These are phyloP conservation scores for Choricystis sp. DNA, from an alignment of 139 green algal species.

Conservation along the genomic window DNA sequence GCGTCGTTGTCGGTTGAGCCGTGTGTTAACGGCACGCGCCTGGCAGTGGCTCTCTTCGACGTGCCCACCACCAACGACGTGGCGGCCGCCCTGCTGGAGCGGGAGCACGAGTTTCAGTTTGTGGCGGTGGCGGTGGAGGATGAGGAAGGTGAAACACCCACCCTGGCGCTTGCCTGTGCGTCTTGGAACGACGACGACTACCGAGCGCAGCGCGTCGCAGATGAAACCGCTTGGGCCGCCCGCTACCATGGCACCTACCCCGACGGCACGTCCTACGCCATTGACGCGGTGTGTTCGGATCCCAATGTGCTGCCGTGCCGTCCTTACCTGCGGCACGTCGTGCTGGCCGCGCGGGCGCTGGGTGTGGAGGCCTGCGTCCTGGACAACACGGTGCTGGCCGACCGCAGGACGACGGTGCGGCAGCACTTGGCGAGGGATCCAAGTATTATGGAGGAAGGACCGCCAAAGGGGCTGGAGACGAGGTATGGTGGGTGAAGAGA, in stretches of 20 bases:
- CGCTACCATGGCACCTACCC: slow-evolving; percentile 24
- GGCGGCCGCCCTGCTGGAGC: slow-evolving; percentile 52
- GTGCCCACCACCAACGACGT: slow-evolving; percentile 20
- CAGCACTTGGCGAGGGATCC: slow-evolving; percentile 47
- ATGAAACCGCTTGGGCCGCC: slow-evolving; percentile 45
- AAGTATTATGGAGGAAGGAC: slow-evolving; percentile 62
- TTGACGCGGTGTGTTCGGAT: slow-evolving; percentile 7
- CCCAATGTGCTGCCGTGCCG: slow-evolving; percentile 43
- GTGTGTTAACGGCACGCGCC: slow-evolving; percentile 5
- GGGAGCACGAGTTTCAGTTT: slow-evolving; percentile 85
- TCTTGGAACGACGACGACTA: slow-evolving; percentile 64
- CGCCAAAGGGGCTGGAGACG: slow-evolving; percentile 41
- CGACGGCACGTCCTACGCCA: neutral
- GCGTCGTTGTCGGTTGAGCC: slow-evolving; percentile 51
- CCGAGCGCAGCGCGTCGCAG: slow-evolving; percentile 33
- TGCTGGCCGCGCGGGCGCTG: slow-evolving; percentile 50
- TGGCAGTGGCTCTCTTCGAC: slow-evolving; percentile 62
- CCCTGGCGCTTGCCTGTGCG: slow-evolving; percentile 43
- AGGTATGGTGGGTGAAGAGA: slow-evolving; percentile 63
- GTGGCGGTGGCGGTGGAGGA: slow-evolving; percentile 38
- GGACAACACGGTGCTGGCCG: slow-evolving; percentile 63
- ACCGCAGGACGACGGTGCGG: slow-evolving; percentile 53
- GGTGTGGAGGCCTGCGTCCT: slow-evolving; percentile 52
- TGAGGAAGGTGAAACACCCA: slow-evolving; percentile 1
- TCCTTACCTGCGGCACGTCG: slow-evolving; percentile 79